Conservation (phyloP, 768 basidiomycete species). For the Suillus decipiens region DNA sequence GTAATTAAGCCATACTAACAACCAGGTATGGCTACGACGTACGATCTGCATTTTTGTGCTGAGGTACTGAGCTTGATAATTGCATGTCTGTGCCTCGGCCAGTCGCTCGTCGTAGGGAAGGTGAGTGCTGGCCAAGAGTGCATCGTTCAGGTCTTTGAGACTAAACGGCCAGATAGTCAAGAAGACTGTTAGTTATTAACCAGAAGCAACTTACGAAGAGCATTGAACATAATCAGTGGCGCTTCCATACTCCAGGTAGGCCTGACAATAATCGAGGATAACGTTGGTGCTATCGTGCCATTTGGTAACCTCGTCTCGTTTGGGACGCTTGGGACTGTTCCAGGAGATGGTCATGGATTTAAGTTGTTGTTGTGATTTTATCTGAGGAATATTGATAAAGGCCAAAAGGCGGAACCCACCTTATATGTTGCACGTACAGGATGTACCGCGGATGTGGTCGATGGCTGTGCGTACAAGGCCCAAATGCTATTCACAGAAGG, state of each 20-base stretch:
- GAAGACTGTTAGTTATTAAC: not conserved
- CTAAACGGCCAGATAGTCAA: not conserved
- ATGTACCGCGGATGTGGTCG: too few species aligned
- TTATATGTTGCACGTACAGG: not conserved
- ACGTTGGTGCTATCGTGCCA: slow-evolving; percentile 1
- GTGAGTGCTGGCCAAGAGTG: not conserved
- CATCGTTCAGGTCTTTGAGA: not conserved
- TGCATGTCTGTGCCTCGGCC: not conserved
- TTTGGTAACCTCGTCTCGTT: not conserved
- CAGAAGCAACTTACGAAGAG: not conserved
- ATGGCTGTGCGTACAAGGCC: not conserved
- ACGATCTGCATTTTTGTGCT: not conserved
- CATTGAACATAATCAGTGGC: not conserved
- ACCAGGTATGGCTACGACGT: not conserved
- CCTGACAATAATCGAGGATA: not conserved
- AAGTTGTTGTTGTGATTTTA: not conserved
- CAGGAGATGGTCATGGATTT: not conserved
- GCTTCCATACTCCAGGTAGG: not conserved
- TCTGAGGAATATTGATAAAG: not conserved
- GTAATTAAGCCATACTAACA: not conserved
- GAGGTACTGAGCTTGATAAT: not conserved
- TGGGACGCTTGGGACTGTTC: not conserved
- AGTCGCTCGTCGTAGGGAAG: slow-evolving; percentile 1
- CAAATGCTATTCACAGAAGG: not conserved
- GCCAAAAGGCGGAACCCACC: not conserved